Percentiles rank a stretch among this genome's conserved stretches.
Conservation (phyloP, 164 flowering plant genomes). For the Magnolia officinalis region DNA sequence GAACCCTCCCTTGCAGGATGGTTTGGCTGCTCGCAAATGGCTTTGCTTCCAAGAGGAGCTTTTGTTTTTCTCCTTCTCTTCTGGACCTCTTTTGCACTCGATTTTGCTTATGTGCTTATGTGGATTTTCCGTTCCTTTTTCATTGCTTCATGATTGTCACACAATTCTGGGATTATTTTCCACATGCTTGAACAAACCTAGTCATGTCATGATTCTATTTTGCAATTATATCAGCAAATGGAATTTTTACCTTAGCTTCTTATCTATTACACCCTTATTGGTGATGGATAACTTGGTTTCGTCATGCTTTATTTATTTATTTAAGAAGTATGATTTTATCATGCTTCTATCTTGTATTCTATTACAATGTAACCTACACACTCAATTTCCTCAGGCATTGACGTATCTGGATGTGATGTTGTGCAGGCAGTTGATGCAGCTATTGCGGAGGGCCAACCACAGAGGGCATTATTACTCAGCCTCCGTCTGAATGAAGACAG, state of each 20-base stretch:
- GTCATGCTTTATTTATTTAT: no score
- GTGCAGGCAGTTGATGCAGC: constrained; percentile 82
- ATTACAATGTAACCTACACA: not conserved
- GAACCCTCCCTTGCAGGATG: no score
- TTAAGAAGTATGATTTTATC: no score
- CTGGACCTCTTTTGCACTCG: no score
- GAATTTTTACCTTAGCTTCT: no score
- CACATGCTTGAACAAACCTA: no score
- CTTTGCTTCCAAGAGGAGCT: no score
- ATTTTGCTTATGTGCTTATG: no score
- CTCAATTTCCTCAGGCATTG: constrained; percentile 1
- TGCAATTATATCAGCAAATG: not conserved
- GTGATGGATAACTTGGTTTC: not conserved
- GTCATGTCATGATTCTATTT: not conserved
- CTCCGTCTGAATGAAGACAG: constrained; percentile 85
- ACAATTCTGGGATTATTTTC: not conserved
- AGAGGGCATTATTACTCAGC: constrained; percentile 72
- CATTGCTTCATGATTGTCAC: not conserved
- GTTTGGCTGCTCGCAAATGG: no score
- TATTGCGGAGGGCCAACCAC: constrained; percentile 52
- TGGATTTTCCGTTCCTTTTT: no score
- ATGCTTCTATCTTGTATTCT: not conserved
- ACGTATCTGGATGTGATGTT: constrained; percentile 2
- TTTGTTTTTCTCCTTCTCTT: no score
- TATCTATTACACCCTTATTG: not conserved